These are phyloP conservation scores for Epichloe bromicola DNA, from an alignment of 2,329 filamentous ascomycete species.

Conservation along the genomic window DNA sequence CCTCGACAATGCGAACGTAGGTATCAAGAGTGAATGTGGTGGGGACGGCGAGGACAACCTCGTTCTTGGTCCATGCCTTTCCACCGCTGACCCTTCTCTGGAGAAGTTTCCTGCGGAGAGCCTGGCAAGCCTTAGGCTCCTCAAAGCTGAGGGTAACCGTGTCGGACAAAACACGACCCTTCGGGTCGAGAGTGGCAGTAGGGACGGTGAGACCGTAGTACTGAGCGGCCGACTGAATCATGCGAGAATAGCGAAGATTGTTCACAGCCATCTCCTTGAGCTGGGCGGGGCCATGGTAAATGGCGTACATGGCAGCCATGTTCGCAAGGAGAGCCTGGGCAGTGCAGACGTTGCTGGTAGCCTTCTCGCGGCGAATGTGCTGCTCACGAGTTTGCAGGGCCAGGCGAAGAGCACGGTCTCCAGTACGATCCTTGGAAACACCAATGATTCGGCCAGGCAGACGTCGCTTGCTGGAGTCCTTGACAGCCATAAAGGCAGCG, in stretches of 20 bases:
- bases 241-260: slow-evolving; percentile 56
- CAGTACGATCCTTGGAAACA: slow-evolving; percentile 79
- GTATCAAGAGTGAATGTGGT: slow-evolving; percentile 13
- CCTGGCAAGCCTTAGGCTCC: slow-evolving; percentile 10
- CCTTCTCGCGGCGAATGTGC: slow-evolving; percentile 91
- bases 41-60: slow-evolving; percentile 16
- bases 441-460: slow-evolving; percentile 86
- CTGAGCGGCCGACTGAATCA: slow-evolving; percentile 52
- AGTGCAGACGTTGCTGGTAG: slow-evolving; percentile 94
- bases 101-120: slow-evolving; percentile 27
- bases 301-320: slow-evolving; percentile 88
- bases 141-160: slow-evolving; percentile 55
- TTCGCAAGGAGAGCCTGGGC: slow-evolving; percentile 89
- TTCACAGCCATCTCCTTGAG: slow-evolving; percentile 73
- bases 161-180: slow-evolving; percentile 58
- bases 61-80: slow-evolving; percentile 32
- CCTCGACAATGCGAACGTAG: slow-evolving; percentile 11
- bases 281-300: slow-evolving; percentile 82
- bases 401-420: slow-evolving; percentile 67
- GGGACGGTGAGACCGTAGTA: slow-evolving; percentile 51
- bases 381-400: slow-evolving; percentile 89
- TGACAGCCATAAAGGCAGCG: slow-evolving; percentile 88
- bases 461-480: slow-evolving; percentile 85
- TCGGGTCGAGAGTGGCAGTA: slow-evolving; percentile 39
- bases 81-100: slow-evolving; percentile 60